Evolutionary conservation across 257 asterid species (phyloP).

Genomic region (Scutellaria minor): DNA sequence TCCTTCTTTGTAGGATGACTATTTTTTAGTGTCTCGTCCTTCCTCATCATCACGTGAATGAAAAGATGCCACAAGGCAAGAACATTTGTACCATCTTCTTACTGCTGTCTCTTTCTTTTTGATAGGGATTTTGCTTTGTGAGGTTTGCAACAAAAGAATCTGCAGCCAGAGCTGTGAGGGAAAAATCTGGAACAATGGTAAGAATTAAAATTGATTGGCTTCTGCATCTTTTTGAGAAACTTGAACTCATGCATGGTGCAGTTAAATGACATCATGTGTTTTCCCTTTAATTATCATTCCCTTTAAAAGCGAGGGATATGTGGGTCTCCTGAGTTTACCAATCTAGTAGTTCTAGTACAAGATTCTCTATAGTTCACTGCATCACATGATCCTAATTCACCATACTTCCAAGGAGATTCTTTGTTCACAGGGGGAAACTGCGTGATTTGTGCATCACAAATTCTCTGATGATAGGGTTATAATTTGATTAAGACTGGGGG

Average conservation of each 20-base stretch:
- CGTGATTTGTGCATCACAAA: too few species aligned
- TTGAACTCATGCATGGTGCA: neutral
- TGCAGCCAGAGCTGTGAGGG: constrained; percentile 83
- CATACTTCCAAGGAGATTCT: too few species aligned
- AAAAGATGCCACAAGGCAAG: constrained; percentile 22
- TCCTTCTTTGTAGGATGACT: constrained; percentile 24
- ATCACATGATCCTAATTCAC: too few species aligned
- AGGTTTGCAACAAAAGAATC: constrained; percentile 80
- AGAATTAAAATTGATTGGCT: constrained; percentile 32
- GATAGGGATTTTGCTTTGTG: constrained; percentile 92
- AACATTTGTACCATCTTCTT: constrained; percentile 29
- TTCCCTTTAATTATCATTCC: neutral
- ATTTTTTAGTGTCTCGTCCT: constrained; percentile 22
- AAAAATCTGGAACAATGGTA: constrained; percentile 74
- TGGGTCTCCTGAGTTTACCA: too few species aligned
- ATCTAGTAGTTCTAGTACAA: too few species aligned
- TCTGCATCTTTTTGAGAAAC: constrained; percentile 21
- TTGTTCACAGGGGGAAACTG: too few species aligned
- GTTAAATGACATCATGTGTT: neutral
- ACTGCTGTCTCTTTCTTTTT: constrained; percentile 28
- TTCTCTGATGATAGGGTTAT: too few species aligned
- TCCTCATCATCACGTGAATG: constrained; percentile 8
- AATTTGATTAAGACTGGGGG: too few species aligned
- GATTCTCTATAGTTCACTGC: too few species aligned
- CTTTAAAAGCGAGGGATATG: too few species aligned